Base-by-base conservation (phyloP, 108 stramenopile species). In the Conticribra guillardii region DNA sequence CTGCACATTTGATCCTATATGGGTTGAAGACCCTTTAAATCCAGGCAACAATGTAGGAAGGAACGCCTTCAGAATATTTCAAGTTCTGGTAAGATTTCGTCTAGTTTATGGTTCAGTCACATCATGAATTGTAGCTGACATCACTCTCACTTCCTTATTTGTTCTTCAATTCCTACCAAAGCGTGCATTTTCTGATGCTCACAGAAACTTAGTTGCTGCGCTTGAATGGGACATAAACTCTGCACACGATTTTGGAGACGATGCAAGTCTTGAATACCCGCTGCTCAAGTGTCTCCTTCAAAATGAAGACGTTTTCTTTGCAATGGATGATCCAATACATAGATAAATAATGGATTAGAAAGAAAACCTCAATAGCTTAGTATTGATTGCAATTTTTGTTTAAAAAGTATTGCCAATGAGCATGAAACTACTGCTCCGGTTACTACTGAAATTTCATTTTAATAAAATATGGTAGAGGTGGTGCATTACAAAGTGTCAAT, bases 31-130 rank as follows among this genome's bases (percentile, higher is more conserved):
- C 67, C 97, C 96, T 5, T 69, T 97, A 34, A 82, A 84, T 45
- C 63, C 85, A 24, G 83, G 89, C 33, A 97, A 97, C 75, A 97
- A 97, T 73, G 94, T 97, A 33, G 96, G 96, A 32, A 73, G 96
- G 23, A 97, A 97, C 67, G 89, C 95, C 34, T 97, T 97, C 79
- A 85, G 97, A 54, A 95, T 96, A 44, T 85, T 89, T 65, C 90
- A 91, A 74, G 88, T 94, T 32, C 87, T 51, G 50, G 50, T 51
- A 18, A 28, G 22, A 16, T 41, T 15, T 22, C 15, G 23, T 63
- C n/a, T 4, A n/a, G 5, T 51, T 11, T 21, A n/a, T 51, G 50
- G 4, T 30, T 22, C 5, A 22, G 4, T 28, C 4, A 21, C 21
- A 11, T 59, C 37, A 30, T 17, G 4, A 28, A 4, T 5, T 17